These are phyloP conservation scores for Psilocybe subaeruginosa DNA, from an alignment of 768 basidiomycete genomes.

Conservation along the genomic window DNA sequence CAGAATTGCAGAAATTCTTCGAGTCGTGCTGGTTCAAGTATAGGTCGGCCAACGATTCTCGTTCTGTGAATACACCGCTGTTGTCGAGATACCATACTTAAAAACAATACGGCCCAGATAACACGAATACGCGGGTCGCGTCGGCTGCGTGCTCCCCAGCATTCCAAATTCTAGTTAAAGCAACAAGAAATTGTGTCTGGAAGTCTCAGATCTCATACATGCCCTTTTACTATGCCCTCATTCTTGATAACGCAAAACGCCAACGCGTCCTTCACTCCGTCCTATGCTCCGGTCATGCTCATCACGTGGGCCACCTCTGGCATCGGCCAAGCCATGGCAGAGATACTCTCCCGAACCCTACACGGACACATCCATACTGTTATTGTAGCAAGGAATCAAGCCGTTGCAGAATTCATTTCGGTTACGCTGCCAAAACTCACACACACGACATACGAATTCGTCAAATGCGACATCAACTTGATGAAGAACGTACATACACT, in stretches of 20 bases:
- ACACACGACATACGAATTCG: conserved; percentile 34
- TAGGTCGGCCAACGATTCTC: no score
- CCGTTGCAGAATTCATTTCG: conserved; percentile 39
- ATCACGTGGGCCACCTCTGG: conserved; percentile 32
- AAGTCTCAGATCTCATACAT: neutral
- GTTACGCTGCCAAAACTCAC: conserved; percentile 24
- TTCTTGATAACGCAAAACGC: neutral
- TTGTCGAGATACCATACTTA: no score
- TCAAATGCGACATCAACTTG: conserved; percentile 40
- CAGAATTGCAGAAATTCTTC: no score
- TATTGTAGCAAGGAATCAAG: conserved; percentile 40
- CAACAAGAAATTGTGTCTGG: neutral
- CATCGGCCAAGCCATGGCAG: conserved; percentile 37
- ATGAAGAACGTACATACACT: conserved; percentile 40
- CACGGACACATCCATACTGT: conserved; percentile 46
- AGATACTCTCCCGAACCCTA: conserved; percentile 37
- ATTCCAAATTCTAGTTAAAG: neutral
- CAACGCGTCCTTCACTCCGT: conserved; percentile 26
- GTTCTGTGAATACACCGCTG: no score
- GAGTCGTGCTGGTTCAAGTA: no score
- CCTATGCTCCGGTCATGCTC: conserved; percentile 27
- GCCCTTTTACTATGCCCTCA: neutral
- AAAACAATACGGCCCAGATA: no score
- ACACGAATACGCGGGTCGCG: no score
- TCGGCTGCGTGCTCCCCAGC: no score